Evolutionary conservation across 495 filamentous ascomycete genomes (phyloP).

Genomic region (Penicillium macrosclerotiorum): DNA sequence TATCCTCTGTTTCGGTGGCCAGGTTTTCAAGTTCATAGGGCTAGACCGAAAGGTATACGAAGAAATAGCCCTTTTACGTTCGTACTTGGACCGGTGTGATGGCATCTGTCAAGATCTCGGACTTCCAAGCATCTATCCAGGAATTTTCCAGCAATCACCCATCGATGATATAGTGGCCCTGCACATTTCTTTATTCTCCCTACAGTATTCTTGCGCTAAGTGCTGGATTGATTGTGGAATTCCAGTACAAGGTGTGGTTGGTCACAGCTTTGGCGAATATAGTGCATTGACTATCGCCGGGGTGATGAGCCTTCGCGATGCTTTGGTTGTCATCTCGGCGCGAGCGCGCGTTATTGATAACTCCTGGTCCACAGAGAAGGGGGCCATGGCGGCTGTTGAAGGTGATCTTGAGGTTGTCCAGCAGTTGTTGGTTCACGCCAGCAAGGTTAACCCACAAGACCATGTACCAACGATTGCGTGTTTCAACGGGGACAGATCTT

Average conservation of each 20-base stretch:
- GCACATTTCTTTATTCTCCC: constrained; percentile 44
- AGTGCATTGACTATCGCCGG: constrained; percentile 43
- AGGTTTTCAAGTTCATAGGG: constrained; percentile 44
- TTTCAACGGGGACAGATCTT: constrained; percentile 47
- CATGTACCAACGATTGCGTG: constrained; percentile 54
- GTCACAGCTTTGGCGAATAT: constrained; percentile 53
- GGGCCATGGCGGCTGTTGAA: constrained; percentile 52
- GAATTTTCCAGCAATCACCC: constrained; percentile 42
- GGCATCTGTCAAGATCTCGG: constrained; percentile 22
- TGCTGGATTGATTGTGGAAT: constrained; percentile 47
- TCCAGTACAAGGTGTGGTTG: constrained; percentile 35
- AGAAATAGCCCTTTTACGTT: constrained; percentile 28
- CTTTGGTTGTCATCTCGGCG: constrained; percentile 38
- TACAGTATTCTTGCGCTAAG: constrained; percentile 49
- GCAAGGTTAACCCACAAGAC: not conserved
- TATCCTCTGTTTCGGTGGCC: constrained; percentile 55
- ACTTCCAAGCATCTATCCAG: constrained; percentile 40
- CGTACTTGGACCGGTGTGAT: constrained; percentile 28
- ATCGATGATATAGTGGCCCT: constrained; percentile 40
- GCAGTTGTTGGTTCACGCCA: not conserved
- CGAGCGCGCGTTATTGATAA: constrained; percentile 45
- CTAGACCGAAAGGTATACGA: constrained; percentile 39
- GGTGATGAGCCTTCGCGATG: constrained; percentile 28
- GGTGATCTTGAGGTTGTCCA: constrained; percentile 20
- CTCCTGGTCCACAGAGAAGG: constrained; percentile 46